phyloP scores from a whole-genome alignment of 176 grass and related monocot species.

The Alloteropsis semialata region DNA sequence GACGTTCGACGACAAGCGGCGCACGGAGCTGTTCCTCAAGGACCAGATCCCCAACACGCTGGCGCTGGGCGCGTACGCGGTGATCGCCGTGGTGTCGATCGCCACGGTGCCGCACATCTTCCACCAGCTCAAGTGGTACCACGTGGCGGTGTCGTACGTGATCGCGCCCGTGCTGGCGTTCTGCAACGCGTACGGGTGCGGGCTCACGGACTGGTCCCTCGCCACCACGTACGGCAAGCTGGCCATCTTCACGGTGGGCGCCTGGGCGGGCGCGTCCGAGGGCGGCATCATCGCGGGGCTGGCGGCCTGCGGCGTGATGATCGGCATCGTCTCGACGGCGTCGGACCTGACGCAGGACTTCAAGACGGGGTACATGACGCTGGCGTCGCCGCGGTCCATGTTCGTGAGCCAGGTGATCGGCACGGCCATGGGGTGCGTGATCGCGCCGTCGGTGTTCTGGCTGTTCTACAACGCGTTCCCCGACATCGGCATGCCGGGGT shows the following conservation, averaged over 20 bases:
- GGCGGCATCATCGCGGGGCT: constrained; percentile 57
- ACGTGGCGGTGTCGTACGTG: constrained; percentile 51
- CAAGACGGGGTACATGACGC: constrained; percentile 73
- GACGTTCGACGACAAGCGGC: constrained; percentile 56
- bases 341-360: constrained; percentile 71
- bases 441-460: constrained; percentile 63
- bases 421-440: constrained; percentile 59
- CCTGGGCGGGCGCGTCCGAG: constrained; percentile 37
- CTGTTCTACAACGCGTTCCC: constrained; percentile 66
- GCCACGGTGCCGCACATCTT: constrained; percentile 53
- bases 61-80: constrained; percentile 35
- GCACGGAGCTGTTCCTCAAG: constrained; percentile 54
- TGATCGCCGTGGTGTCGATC: constrained; percentile 42
- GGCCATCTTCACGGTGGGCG: constrained; percentile 56
- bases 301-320: constrained; percentile 57
- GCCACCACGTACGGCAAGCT: constrained; percentile 61
- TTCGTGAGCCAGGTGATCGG: constrained; percentile 69
- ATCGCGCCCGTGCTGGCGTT: constrained; percentile 62
- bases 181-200: constrained; percentile 70
- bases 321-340: constrained; percentile 64
- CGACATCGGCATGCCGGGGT: constrained; percentile 42
- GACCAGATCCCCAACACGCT: constrained; percentile 68
- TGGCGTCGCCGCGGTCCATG: constrained; percentile 67
- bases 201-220: constrained; percentile 66
- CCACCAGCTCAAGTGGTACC: constrained; percentile 58